Percentiles rank a stretch among this genome's conserved stretches.
These are phyloP conservation scores for Persicaria maculosa DNA, from an alignment of 148 eudicot species.

Conservation along the genomic window DNA sequence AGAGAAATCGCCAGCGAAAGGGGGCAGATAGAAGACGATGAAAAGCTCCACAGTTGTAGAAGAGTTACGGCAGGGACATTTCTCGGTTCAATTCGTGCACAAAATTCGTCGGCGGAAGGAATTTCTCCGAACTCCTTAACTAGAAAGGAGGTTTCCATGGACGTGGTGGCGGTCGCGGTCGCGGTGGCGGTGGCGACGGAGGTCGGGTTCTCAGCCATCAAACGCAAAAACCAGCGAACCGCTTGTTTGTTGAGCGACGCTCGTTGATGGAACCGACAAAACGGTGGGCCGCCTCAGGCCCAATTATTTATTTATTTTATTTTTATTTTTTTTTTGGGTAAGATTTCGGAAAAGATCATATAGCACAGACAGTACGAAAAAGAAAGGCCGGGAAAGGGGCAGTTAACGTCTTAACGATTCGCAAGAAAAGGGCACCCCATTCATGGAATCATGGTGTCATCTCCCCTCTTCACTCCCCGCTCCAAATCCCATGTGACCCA, in stretches of 20 bases:
- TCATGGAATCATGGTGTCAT: neutral
- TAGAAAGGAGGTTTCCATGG: conserved; percentile 30
- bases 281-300: too few species aligned
- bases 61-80: conserved; percentile 59
- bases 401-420: neutral
- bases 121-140: conserved; percentile 26
- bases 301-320: too few species aligned
- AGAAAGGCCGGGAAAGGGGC: too few species aligned
- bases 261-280: neutral
- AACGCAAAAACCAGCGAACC: neutral
- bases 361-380: too few species aligned
- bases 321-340: too few species aligned
- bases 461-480: neutral
- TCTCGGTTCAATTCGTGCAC: conserved; percentile 46
- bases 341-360: too few species aligned
- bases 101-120: conserved; percentile 45
- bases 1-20: neutral
- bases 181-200: neutral
- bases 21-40: neutral
- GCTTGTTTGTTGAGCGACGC: too few species aligned
- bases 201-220: neutral
- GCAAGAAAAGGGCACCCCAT: neutral
- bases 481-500: neutral
- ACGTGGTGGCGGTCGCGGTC: neutral
- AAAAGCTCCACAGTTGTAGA: neutral